Base-by-base conservation (phyloP, 1,284 basidiomycete species). In the Pseudozyma tsukubaensis region DNA sequence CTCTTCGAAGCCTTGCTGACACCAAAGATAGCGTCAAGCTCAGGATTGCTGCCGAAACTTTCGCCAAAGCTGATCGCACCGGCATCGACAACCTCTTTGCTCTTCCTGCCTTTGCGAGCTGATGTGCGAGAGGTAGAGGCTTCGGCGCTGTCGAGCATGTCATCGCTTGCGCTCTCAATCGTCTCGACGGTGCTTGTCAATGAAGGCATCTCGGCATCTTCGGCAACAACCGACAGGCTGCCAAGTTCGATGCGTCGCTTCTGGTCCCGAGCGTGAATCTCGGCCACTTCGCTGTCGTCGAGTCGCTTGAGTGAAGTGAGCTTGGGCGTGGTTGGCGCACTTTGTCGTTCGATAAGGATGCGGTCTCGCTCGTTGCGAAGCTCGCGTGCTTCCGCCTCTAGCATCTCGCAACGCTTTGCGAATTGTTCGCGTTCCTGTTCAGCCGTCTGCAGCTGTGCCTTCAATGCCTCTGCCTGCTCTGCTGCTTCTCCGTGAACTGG, bases 11-110 rank as follows among this genome's bases (percentile, higher is more conserved):
- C 32, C 48, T 54, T 61, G 35, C 45, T 40, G 12, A 47, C 19
- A 16, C 64, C 60, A 50, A 74, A 74, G 51, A 74, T 69, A 24
- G 66, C 65, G 21, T 70, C 71, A 12, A 74, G 66, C 47, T 74
- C 71, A 1, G 71, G 71, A 57, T 74, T 74, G 57, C 59, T 63
- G n/a, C 48, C 64, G 29, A 64, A 54, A 13, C 59, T 59, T 18
- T 64, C 64, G 39, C 57, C 60, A 35, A 63, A 63, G 44, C 66
- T 69, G 16, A 52, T 56, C 24, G 48, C 44, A 2, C 49, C 56
- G 13, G 39, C 44, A 29, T 59, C 57, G 5, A 34, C 53, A 12
- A 48, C 43, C 9, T 52, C 52, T n/a, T 52, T 50, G 47, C 53
- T 49, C 18, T n/a, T 35, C 18, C 52, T 50, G n/a, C 49, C 39